These are phyloP conservation scores for Amanita exitialis DNA, from an alignment of 768 basidiomycete genomes.

Conservation along the genomic window DNA sequence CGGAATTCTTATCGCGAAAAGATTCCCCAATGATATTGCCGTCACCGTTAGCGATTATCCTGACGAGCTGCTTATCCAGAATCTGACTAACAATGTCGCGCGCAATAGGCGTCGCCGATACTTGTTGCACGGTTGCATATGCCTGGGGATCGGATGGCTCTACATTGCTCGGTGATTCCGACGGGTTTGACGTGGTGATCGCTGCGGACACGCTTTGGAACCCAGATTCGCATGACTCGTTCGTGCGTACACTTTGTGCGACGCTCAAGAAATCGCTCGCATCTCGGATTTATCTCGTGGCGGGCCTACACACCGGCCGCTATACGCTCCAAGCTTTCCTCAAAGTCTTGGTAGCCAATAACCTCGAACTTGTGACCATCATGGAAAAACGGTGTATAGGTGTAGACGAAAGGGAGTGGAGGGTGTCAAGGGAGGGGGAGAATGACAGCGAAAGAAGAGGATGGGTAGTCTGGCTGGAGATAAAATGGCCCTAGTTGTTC, in stretches of 20 bases:
- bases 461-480: constrained; percentile 63
- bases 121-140: constrained; percentile 46
- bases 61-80: constrained; percentile 47
- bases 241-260: constrained; percentile 40
- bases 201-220: constrained; percentile 81
- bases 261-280: constrained; percentile 32
- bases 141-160: constrained; percentile 54
- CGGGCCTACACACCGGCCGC: constrained; percentile 68
- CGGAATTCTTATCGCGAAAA: constrained; percentile 53
- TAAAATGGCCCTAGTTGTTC: constrained; percentile 29
- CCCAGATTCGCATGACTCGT: constrained; percentile 41
- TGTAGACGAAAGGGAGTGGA: constrained; percentile 34
- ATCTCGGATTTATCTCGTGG: constrained; percentile 55
- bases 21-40: constrained; percentile 22
- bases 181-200: constrained; percentile 52
- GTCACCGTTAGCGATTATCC: constrained; percentile 67
- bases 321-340: constrained; percentile 64
- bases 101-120: constrained; percentile 36
- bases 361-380: constrained; percentile 35
- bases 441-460: constrained; percentile 58
- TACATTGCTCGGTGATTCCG: constrained; percentile 13
- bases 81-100: constrained; percentile 46
- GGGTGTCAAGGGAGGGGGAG: constrained; percentile 39
- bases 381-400: constrained; percentile 40
- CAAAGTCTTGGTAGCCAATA: constrained; percentile 21